Percentiles rank a stretch among this genome's conserved stretches.
These are phyloP conservation scores for Volvox africanus DNA, from an alignment of 139 green algal genomes.

Conservation along the genomic window DNA sequence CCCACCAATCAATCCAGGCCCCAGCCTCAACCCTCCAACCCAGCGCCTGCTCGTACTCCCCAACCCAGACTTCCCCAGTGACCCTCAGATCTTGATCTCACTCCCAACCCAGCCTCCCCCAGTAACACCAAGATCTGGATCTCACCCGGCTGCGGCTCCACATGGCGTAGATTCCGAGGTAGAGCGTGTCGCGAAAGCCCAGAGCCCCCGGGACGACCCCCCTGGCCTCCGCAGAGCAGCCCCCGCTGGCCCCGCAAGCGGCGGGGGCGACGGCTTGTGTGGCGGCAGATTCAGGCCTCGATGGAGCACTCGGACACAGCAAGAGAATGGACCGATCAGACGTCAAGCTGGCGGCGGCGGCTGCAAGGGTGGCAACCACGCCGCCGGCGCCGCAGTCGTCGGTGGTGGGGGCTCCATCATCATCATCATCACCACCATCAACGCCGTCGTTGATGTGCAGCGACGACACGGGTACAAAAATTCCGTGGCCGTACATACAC, in stretches of 20 bases:
- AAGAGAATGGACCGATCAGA: conserved; percentile 25
- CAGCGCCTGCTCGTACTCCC: no score
- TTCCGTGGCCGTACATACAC: conserved; percentile 38
- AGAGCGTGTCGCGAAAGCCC: conserved; percentile 28
- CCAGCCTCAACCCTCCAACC: no score
- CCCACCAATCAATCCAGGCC: no score
- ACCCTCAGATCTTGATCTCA: no score
- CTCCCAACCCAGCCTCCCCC: no score
- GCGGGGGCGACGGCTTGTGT: no score
- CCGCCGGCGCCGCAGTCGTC: neutral
- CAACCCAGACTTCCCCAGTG: no score
- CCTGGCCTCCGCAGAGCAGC: neutral
- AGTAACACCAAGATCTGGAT: no score
- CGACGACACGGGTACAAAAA: neutral
- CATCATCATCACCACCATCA: neutral
- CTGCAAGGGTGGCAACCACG: neutral
- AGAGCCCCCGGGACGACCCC: neutral
- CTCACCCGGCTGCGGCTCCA: conserved; percentile 10
- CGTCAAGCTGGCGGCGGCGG: neutral
- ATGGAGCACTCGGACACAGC: neutral
- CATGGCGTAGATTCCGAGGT: conserved; percentile 4
- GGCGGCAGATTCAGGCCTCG: neutral
- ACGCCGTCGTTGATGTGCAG: neutral
- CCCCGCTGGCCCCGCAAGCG: neutral
- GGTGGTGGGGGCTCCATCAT: no score